A percentile compares a stretch with the other conserved stretches of the same genome.
These are phyloP conservation scores for Globisporangium cystogenes DNA, from an alignment of 352 stramenopile genomes.

Conservation along the genomic window DNA sequence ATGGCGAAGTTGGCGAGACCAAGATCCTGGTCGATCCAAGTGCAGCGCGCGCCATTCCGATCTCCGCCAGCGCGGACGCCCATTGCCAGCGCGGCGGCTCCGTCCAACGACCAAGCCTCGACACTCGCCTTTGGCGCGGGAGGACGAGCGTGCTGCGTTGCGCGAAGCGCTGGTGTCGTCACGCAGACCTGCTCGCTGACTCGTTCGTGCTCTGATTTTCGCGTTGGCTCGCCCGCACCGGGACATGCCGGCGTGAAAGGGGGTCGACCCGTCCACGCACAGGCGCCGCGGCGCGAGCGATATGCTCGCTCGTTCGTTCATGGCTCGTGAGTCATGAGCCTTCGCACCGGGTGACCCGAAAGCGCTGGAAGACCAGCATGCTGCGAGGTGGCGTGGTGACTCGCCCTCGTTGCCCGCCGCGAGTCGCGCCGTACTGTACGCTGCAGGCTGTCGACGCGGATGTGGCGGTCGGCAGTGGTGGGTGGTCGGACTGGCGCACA, in stretches of 20 bases:
- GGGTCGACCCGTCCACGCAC: not conserved
- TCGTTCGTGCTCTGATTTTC: not conserved
- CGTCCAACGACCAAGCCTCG: no score
- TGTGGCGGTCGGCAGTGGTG: no score
- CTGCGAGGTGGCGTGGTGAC: not conserved
- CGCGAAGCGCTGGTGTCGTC: not conserved
- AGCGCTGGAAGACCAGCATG: no score
- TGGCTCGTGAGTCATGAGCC: no score
- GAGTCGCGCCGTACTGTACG: not conserved
- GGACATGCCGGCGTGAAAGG: not conserved
- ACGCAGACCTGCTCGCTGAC: not conserved
- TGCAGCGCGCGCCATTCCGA: no score
- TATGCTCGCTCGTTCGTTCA: no score
- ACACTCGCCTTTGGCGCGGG: no score
- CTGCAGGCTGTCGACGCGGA: not conserved
- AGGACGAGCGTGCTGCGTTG: no score
- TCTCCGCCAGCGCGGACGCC: no score
- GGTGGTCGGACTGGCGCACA: not conserved
- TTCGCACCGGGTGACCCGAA: not conserved
- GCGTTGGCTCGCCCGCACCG: not conserved
- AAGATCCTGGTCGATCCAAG: no score
- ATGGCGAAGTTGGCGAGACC: no score
- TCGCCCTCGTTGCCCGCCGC: not conserved
- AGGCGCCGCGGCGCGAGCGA: not conserved
- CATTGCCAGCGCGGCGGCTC: no score